Evolutionary conservation across 306 rosid species (phyloP).

Genomic region (Abrus precatorius): DNA sequence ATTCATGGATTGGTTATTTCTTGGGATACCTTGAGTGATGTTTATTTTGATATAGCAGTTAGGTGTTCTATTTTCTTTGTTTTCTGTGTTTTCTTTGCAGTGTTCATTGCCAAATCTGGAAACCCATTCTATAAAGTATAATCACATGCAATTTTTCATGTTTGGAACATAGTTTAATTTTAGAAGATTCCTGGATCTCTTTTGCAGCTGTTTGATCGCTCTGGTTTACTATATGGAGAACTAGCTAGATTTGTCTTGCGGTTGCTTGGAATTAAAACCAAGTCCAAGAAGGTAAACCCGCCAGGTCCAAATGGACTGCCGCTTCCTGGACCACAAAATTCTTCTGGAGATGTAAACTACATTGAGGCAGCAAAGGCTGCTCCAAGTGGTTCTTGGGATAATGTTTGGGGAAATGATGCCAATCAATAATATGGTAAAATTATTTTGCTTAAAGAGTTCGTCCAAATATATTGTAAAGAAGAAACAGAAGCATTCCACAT

Average conservation of each 20-base stretch:
- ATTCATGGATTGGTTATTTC: constrained; percentile 16
- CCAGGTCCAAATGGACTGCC: constrained; percentile 74
- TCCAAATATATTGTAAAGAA: constrained; percentile 45
- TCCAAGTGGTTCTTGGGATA: constrained; percentile 87
- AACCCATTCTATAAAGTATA: background rate
- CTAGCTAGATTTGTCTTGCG: constrained; percentile 91
- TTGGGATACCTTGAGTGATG: background rate
- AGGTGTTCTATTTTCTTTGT: background rate
- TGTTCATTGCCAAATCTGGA: background rate
- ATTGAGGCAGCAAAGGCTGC: constrained; percentile 79
- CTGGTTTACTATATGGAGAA: constrained; percentile 89
- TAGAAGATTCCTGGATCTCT: constrained; percentile 32
- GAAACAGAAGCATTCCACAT: constrained; percentile 36
- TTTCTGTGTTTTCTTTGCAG: background rate
- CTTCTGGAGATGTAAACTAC: constrained; percentile 57
- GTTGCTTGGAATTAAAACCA: constrained; percentile 75
- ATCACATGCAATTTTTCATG: constrained; percentile 10
- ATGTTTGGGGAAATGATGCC: constrained; percentile 77
- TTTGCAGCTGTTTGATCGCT: constrained; percentile 88
- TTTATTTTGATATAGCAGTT: background rate
- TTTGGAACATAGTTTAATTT: constrained; percentile 22
- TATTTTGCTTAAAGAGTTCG: constrained; percentile 3
- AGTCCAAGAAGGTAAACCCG: constrained; percentile 58
- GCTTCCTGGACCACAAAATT: constrained; percentile 57
- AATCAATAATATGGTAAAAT: constrained; percentile 49